Conservation (phyloP, 768 basidiomycete species). For the Rubroboletus satanas region DNA sequence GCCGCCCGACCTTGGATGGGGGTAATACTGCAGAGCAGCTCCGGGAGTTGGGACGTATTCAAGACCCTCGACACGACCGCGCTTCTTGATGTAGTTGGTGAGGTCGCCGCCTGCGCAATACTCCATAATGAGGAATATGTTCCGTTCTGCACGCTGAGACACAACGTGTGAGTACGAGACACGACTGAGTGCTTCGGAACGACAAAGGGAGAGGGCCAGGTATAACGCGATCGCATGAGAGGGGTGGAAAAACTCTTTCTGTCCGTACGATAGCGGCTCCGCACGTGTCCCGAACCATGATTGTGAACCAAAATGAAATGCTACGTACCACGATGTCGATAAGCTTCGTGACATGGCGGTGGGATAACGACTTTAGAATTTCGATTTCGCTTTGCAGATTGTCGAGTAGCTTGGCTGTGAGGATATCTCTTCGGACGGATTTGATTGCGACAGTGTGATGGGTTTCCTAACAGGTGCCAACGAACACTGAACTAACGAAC, state of each 20-base stretch:
- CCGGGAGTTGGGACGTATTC: slow-evolving; percentile 73
- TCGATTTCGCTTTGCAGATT: slow-evolving; percentile 98
- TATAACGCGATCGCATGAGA: not conserved
- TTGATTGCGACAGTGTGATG: slow-evolving; percentile 87
- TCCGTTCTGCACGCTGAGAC: slow-evolving; percentile 62
- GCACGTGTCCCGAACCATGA: not conserved
- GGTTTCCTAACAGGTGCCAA: slow-evolving; percentile 52
- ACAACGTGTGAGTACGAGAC: slow-evolving; percentile 6
- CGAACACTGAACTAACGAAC: not conserved
- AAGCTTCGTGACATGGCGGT: slow-evolving; percentile 89
- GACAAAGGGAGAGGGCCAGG: not conserved
- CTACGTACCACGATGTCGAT: slow-evolving; percentile 83
- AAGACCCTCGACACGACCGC: slow-evolving; percentile 87
- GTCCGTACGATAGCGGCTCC: not conserved
- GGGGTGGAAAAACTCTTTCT: not conserved
- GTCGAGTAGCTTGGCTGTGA: slow-evolving; percentile 90
- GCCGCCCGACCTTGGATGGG: slow-evolving; percentile 88
- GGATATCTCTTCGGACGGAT: slow-evolving; percentile 82
- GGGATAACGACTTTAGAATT: slow-evolving; percentile 89
- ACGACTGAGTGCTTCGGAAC: not conserved
- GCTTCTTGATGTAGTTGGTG: slow-evolving; percentile 94
- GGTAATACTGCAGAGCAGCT: slow-evolving; percentile 76
- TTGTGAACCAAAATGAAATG: not conserved
- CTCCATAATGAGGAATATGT: slow-evolving; percentile 96
- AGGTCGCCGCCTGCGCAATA: slow-evolving; percentile 96